These are phyloP conservation scores for Dicorynia guianensis DNA, from an alignment of 306 rosid genomes.

Conservation along the genomic window DNA sequence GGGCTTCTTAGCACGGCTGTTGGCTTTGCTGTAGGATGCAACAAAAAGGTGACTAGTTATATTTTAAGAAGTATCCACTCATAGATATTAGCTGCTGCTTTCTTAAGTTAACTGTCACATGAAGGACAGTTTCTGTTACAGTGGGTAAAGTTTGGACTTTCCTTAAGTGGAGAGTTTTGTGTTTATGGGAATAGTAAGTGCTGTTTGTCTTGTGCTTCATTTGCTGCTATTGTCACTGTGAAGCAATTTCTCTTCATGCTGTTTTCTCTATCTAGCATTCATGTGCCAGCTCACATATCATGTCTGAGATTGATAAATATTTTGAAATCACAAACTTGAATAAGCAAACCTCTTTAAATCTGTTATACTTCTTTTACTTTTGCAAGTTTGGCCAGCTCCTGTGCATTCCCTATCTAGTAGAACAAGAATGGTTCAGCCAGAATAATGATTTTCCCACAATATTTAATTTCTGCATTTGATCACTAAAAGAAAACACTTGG, in stretches of 20 bases:
- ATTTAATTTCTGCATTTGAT: not conserved
- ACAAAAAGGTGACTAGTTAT: slow-evolving; percentile 62
- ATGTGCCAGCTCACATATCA: not conserved
- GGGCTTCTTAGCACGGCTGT: slow-evolving; percentile 93
- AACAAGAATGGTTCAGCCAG: not conserved
- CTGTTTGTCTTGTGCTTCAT: not conserved
- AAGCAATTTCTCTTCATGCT: not conserved
- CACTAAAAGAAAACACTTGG: not conserved
- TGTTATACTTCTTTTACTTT: not conserved
- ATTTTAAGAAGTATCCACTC: slow-evolving; percentile 33
- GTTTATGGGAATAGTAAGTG: not conserved
- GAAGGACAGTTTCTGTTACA: slow-evolving; percentile 23
- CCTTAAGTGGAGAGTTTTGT: not conserved
- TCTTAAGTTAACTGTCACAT: slow-evolving; percentile 20
- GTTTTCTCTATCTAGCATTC: not conserved
- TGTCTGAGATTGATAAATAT: not conserved
- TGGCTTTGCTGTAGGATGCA: slow-evolving; percentile 94
- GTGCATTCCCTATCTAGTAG: not conserved
- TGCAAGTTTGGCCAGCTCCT: not conserved
- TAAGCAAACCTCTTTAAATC: not conserved
- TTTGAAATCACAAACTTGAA: not conserved
- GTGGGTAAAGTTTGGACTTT: not conserved
- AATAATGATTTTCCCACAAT: not conserved
- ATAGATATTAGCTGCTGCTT: slow-evolving; percentile 27
- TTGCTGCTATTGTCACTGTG: not conserved